A percentile compares a stretch with the other conserved stretches of the same genome.
These are phyloP conservation scores for Globisporangium acanthophoron DNA, from an alignment of 352 stramenopile genomes.

Conservation along the genomic window DNA sequence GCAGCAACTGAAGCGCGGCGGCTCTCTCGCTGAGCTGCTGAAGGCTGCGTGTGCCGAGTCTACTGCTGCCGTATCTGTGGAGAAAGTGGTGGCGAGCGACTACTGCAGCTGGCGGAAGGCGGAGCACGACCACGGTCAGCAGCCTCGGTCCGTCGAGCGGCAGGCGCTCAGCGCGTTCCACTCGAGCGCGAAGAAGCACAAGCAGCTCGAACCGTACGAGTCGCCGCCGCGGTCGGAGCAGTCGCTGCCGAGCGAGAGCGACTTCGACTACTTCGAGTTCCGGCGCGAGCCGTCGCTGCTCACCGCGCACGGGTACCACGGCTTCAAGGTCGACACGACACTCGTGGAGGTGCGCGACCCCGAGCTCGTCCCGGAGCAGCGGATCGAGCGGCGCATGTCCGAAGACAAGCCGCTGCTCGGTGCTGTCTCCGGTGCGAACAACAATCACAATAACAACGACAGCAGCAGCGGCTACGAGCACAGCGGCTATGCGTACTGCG, in stretches of 20 bases:
- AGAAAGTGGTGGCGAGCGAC: conserved; percentile 23
- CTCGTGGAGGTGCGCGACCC: background rate
- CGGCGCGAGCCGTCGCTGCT: conserved; percentile 2
- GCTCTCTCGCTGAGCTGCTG: conserved; percentile 1
- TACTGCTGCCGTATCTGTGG: background rate
- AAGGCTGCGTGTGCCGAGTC: background rate
- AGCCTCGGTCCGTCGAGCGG: background rate
- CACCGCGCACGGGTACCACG: conserved; percentile 2
- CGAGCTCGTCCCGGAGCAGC: background rate
- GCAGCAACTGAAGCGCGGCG: conserved; percentile 1
- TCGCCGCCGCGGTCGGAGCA: conserved; percentile 2
- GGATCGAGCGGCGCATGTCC: background rate
- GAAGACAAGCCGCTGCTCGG: conserved; percentile 3
- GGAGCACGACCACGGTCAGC: background rate
- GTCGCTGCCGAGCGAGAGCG: conserved; percentile 3
- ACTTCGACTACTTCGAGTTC: conserved; percentile 9
- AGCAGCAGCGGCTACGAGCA: background rate
- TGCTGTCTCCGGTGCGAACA: background rate
- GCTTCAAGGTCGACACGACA: conserved; percentile 9
- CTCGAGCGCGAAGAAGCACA: background rate
- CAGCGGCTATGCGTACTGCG: background rate
- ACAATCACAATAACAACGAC: background rate
- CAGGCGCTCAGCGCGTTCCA: background rate
- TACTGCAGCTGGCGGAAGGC: conserved; percentile 18
- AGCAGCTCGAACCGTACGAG: background rate